Percentiles rank a stretch among this genome's conserved stretches.
Evolutionary conservation across 2,329 filamentous ascomycete genomes (phyloP).

Genomic region (Aphanoascus verrucosus): DNA sequence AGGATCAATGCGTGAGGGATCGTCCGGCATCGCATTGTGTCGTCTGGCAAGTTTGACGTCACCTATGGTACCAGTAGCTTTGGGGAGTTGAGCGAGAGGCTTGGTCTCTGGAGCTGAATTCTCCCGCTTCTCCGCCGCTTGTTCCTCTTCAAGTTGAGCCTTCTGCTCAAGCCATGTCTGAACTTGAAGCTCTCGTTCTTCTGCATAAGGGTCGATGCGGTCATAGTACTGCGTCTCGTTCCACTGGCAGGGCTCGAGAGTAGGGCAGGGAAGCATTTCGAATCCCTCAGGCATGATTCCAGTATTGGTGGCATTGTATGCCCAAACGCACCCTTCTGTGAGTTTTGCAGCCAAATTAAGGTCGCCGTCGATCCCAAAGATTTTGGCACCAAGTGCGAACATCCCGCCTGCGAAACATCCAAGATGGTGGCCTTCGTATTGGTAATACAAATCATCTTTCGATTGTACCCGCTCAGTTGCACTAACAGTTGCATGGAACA

Average conservation of each 20-base stretch:
- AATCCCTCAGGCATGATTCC: slow-evolving; percentile 48
- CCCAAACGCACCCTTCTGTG: slow-evolving; percentile 48
- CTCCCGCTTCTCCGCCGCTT: slow-evolving; percentile 36
- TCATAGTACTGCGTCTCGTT: slow-evolving; percentile 16
- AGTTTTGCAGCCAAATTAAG: slow-evolving; percentile 41
- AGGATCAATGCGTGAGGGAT: slow-evolving; percentile 2
- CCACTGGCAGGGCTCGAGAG: slow-evolving; percentile 14
- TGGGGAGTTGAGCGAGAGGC: background rate
- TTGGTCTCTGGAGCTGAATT: slow-evolving; percentile 19
- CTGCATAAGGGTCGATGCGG: slow-evolving; percentile 14
- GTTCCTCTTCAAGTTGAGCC: slow-evolving; percentile 29
- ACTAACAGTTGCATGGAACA: slow-evolving; percentile 51
- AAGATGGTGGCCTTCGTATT: slow-evolving; percentile 41
- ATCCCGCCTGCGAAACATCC: slow-evolving; percentile 49
- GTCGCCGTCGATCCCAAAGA: slow-evolving; percentile 42
- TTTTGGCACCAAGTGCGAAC: slow-evolving; percentile 43
- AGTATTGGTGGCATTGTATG: slow-evolving; percentile 39
- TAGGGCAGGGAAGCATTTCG: slow-evolving; percentile 33
- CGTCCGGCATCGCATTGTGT: slow-evolving; percentile 2
- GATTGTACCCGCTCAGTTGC: slow-evolving; percentile 38
- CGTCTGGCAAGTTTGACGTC: slow-evolving; percentile 2
- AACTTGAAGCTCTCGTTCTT: slow-evolving; percentile 8
- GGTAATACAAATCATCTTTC: slow-evolving; percentile 23
- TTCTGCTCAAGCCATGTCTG: slow-evolving; percentile 13
- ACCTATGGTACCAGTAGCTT: slow-evolving; percentile 11